These are phyloP conservation scores for Plectosphaerella sp. DNA, from an alignment of 2,329 filamentous ascomycete species.

Conservation along the genomic window DNA sequence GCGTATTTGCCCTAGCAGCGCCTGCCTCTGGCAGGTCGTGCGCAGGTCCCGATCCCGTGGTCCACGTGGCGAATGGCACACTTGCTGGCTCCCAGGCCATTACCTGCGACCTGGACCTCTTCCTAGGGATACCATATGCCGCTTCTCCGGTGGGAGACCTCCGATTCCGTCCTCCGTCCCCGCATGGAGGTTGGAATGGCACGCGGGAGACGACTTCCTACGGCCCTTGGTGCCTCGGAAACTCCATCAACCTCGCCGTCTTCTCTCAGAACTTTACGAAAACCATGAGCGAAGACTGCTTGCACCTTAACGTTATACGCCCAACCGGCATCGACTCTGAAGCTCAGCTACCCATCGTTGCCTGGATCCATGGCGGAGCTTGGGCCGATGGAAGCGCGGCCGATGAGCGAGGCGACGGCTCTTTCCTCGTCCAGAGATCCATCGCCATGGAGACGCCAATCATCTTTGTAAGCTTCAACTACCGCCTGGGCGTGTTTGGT, in stretches of 20 bases:
- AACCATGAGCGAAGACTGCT: slow-evolving; percentile 16
- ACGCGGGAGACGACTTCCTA: slow-evolving; percentile 35
- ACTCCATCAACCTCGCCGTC: neutral
- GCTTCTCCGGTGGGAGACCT: slow-evolving; percentile 17
- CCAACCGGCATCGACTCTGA: slow-evolving; percentile 11
- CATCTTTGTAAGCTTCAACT: slow-evolving; percentile 41
- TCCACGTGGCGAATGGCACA: too few species aligned
- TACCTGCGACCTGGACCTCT: slow-evolving; percentile 25
- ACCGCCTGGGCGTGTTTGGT: slow-evolving; percentile 38
- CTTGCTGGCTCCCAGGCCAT: too few species aligned
- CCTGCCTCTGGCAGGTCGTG: too few species aligned
- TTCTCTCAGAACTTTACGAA: neutral
- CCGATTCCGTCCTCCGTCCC: slow-evolving; percentile 33
- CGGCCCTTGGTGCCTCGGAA: slow-evolving; percentile 39
- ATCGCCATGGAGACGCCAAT: slow-evolving; percentile 38
- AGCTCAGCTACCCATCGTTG: slow-evolving; percentile 16
- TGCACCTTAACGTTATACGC: slow-evolving; percentile 19
- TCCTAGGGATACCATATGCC: slow-evolving; percentile 46
- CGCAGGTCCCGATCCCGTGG: too few species aligned
- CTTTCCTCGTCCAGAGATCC: slow-evolving; percentile 47
- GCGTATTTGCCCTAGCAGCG: too few species aligned
- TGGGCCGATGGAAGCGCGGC: slow-evolving; percentile 30
- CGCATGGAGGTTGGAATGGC: slow-evolving; percentile 9
- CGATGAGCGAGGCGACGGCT: slow-evolving; percentile 54
- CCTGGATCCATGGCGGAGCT: slow-evolving; percentile 31